These are phyloP conservation scores for Ophiostoma fasciatum DNA, from an alignment of 2,329 filamentous ascomycete genomes.

Conservation along the genomic window DNA sequence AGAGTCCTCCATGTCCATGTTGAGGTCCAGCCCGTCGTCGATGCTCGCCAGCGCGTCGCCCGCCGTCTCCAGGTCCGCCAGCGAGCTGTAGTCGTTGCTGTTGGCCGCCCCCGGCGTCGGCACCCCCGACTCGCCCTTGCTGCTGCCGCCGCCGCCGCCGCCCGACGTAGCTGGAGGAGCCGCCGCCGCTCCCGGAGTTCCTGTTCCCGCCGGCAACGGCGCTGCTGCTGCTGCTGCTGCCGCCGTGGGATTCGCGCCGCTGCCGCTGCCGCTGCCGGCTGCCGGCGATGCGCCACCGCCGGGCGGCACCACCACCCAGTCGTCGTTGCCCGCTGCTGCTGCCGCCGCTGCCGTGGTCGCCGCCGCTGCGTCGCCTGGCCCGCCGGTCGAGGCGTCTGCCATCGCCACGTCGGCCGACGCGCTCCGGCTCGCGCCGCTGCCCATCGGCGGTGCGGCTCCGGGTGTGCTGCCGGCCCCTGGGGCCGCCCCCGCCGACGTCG, in stretches of 20 bases:
- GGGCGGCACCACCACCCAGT: constrained; percentile 65
- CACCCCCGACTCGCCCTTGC: constrained; percentile 26
- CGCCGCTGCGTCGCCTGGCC: background rate
- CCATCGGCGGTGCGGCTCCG: too few relatives aligned
- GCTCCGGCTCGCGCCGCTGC: constrained; percentile 11
- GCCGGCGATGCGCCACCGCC: constrained; percentile 33
- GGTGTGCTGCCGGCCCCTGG: background rate
- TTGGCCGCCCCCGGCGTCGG: constrained; percentile 28
- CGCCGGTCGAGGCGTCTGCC: constrained; percentile 30
- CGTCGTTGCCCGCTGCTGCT: constrained; percentile 34
- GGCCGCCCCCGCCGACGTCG: background rate
- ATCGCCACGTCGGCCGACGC: constrained; percentile 28
- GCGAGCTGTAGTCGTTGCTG: constrained; percentile 46
- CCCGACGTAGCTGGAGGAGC: background rate
- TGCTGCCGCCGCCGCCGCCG: constrained; percentile 7
- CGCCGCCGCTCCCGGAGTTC: background rate
- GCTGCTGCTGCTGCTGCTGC: background rate
- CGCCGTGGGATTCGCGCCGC: too few relatives aligned
- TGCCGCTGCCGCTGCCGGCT: background rate
- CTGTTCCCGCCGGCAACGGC: background rate
- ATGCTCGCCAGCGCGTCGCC: constrained; percentile 55
- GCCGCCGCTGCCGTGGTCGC: constrained; percentile 3
- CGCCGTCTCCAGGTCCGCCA: constrained; percentile 54
- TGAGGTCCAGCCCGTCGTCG: constrained; percentile 49
- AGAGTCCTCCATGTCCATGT: constrained; percentile 60